phyloP scores from a whole-genome alignment of 306 rosid species.

The Pueraria montana region DNA sequence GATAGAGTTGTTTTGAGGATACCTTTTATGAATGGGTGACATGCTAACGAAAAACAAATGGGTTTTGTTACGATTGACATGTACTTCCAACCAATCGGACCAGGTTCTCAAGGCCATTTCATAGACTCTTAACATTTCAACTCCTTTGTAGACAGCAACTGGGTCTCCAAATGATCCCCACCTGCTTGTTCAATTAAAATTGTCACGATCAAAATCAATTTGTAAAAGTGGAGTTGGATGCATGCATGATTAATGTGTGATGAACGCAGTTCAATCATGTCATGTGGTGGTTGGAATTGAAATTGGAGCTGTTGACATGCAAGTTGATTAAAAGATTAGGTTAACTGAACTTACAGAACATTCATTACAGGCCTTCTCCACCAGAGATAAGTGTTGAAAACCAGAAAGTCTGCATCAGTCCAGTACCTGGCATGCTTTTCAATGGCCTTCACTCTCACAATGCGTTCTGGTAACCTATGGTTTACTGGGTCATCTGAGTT shows the following conservation, averaged over 20 bases:
- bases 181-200: conserved; percentile 50
- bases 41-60: conserved; percentile 78
- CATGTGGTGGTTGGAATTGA: conserved; percentile 39
- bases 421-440: conserved; percentile 82
- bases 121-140: conserved; percentile 73
- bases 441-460: conserved; percentile 73
- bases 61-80: conserved; percentile 78
- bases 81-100: conserved; percentile 95
- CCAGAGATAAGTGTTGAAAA: conserved; percentile 86
- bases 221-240: conserved; percentile 13
- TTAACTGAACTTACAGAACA: conserved; percentile 58
- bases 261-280: conserved; percentile 11
- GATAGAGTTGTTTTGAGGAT: not conserved
- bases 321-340: conserved; percentile 21
- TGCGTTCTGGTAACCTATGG: conserved; percentile 73
- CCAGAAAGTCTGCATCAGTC: conserved; percentile 74
- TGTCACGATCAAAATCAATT: conserved; percentile 39
- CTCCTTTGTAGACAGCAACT: conserved; percentile 62
- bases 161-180: conserved; percentile 85
- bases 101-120: conserved; percentile 92
- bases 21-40: conserved; percentile 97
- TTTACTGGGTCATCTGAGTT: conserved; percentile 81
- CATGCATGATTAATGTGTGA: not conserved
- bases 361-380: conserved; percentile 84
- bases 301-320: conserved; percentile 12